These are phyloP conservation scores for Pythium monospermum DNA, from an alignment of 352 stramenopile genomes.

Conservation along the genomic window DNA sequence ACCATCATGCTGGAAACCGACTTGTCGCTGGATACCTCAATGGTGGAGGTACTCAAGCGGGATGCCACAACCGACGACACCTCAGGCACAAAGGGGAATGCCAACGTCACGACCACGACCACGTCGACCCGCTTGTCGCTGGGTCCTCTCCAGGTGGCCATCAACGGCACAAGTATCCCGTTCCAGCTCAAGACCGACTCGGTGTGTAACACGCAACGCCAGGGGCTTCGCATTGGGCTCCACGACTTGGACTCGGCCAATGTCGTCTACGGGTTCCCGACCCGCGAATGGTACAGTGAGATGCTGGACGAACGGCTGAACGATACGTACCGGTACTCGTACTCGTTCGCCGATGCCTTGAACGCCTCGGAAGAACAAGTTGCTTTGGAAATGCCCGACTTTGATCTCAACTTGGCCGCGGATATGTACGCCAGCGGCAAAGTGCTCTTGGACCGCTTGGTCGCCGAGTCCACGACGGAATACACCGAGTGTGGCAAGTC, in stretches of 20 bases:
- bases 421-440: not conserved
- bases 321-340: not conserved
- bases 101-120: not conserved
- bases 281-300: slow-evolving; percentile 31
- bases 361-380: not conserved
- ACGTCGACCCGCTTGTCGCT: not conserved
- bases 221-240: slow-evolving; percentile 19
- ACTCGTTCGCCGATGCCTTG: not conserved
- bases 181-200: not conserved
- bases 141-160: not conserved
- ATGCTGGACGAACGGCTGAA: slow-evolving; percentile 21
- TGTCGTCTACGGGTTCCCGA: slow-evolving; percentile 25
- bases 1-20: slow-evolving; percentile 32
- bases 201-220: not conserved
- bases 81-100: not conserved
- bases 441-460: not conserved
- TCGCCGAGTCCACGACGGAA: not conserved
- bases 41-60: not conserved
- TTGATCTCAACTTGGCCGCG: not conserved
- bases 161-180: not conserved
- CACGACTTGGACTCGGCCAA: slow-evolving; percentile 25
- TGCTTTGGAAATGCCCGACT: not conserved
- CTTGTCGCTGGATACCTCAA: slow-evolving; percentile 2
- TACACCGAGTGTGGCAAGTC: not conserved
- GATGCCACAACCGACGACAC: not conserved